Evolutionary conservation across 2,329 filamentous ascomycete species (phyloP).

Genomic region (Onygenales sp.): DNA sequence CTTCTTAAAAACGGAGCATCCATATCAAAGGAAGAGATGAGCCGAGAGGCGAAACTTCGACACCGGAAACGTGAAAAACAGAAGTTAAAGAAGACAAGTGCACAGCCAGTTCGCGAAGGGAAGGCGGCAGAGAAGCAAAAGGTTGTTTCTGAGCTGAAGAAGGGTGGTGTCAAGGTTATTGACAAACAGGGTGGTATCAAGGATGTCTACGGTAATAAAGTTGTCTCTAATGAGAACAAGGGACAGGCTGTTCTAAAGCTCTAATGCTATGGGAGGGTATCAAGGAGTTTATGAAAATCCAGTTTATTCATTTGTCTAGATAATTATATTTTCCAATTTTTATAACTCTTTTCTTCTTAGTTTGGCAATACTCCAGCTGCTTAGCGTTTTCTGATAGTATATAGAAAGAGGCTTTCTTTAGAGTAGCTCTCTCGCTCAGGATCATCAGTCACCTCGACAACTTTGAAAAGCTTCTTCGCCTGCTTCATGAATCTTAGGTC

Average conservation of each 20-base stretch:
- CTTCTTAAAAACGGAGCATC: conserved; percentile 69
- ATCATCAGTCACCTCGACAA: conserved; percentile 54
- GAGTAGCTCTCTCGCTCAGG: conserved; percentile 23
- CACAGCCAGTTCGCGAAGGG: conserved; percentile 27
- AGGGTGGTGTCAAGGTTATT: conserved; percentile 84
- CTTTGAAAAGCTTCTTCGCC: conserved; percentile 56
- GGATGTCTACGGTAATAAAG: conserved; percentile 73
- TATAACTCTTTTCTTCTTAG: neutral
- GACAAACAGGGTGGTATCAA: conserved; percentile 79
- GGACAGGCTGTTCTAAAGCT: conserved; percentile 27
- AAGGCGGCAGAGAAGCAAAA: conserved; percentile 41
- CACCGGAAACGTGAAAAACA: conserved; percentile 76
- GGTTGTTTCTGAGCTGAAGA: conserved; percentile 61
- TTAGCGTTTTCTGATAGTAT: conserved; percentile 17
- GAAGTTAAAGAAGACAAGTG: conserved; percentile 57
- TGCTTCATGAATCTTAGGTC: conserved; percentile 66
- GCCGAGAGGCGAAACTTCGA: conserved; percentile 71
- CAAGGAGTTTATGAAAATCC: neutral
- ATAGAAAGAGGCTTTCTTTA: conserved; percentile 32
- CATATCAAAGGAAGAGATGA: conserved; percentile 76
- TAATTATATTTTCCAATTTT: neutral
- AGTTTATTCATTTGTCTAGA: neutral
- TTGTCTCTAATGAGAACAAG: conserved; percentile 30
- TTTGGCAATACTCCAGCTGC: neutral
- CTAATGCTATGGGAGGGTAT: conserved; percentile 12